These are phyloP conservation scores for Galerina marginata DNA, from an alignment of 768 basidiomycete species.

Conservation along the genomic window DNA sequence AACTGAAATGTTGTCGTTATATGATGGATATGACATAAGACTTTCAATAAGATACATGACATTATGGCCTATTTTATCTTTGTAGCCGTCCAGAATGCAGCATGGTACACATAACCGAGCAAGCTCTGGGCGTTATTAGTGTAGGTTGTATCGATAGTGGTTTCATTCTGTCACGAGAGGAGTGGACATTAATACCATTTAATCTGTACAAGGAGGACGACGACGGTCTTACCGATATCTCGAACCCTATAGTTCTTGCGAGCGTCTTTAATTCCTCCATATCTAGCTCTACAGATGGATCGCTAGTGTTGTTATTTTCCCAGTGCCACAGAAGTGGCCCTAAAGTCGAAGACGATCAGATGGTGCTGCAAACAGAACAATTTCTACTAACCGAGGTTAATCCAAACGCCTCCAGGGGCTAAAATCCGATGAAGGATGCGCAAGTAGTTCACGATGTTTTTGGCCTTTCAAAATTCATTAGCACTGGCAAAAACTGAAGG, in stretches of 20 bases:
- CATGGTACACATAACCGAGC: conserved; percentile 84
- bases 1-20: no score
- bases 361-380: neutral
- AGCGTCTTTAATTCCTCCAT: conserved; percentile 88
- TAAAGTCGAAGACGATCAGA: conserved; percentile 24
- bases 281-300: conserved; percentile 85
- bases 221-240: conserved; percentile 65
- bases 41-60: no score
- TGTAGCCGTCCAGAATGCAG: conserved; percentile 83
- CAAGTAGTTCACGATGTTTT: conserved; percentile 91
- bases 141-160: conserved; percentile 82
- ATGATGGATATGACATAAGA: no score
- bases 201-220: neutral
- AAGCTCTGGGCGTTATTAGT: conserved; percentile 82
- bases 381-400: conserved; percentile 60
- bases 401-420: conserved; percentile 88
- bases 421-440: conserved; percentile 85
- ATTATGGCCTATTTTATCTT: conserved; percentile 25
- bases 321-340: conserved; percentile 98
- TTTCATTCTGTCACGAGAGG: conserved; percentile 67
- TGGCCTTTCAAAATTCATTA: conserved; percentile 56
- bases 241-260: conserved; percentile 78
- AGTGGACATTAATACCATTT: neutral
- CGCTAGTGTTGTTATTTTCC: conserved; percentile 84
- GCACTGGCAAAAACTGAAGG: neutral